Evolutionary conservation across 1,284 basidiomycete species (phyloP).

Genomic region (Ganoderma multipileum): DNA sequence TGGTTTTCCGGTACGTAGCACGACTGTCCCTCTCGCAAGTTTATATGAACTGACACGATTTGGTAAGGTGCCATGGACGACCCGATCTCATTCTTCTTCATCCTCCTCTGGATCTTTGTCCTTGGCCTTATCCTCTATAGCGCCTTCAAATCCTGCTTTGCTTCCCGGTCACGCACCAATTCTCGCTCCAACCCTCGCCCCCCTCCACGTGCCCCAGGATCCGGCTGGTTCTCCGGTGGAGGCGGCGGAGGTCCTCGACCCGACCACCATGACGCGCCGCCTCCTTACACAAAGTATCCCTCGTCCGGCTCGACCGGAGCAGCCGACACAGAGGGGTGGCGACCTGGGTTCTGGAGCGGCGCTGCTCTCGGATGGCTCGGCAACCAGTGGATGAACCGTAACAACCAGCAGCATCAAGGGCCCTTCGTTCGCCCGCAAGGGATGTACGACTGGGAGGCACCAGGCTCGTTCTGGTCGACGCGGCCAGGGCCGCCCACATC

Average conservation of each 20-base stretch:
- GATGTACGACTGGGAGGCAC: slow-evolving; percentile 61
- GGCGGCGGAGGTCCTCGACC: slow-evolving; percentile 41
- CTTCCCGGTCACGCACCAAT: slow-evolving; percentile 33
- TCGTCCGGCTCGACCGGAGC: slow-evolving; percentile 21
- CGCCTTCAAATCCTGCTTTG: slow-evolving; percentile 61
- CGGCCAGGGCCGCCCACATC: slow-evolving; percentile 14
- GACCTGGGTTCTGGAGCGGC: slow-evolving; percentile 86
- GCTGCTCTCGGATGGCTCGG: slow-evolving; percentile 72
- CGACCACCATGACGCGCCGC: slow-evolving; percentile 63
- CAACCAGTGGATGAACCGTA: slow-evolving; percentile 59
- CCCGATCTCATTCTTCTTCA: slow-evolving; percentile 52
- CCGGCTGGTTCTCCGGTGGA: slow-evolving; percentile 61
- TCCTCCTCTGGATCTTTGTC: slow-evolving; percentile 60
- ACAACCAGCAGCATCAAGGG: slow-evolving; percentile 27
- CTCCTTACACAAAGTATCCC: slow-evolving; percentile 72
- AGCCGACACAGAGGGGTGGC: slow-evolving; percentile 48
- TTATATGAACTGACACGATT: background rate
- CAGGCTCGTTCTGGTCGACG: slow-evolving; percentile 34
- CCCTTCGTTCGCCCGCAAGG: slow-evolving; percentile 35
- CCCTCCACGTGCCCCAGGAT: slow-evolving; percentile 43
- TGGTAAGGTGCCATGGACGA: slow-evolving; percentile 23
- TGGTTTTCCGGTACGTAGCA: slow-evolving; percentile 29
- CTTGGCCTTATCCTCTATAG: slow-evolving; percentile 63
- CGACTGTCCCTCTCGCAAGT: background rate
- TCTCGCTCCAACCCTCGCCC: slow-evolving; percentile 39